Evolutionary conservation across 1,284 basidiomycete genomes (phyloP).

Genomic region (Rhodotorula sp.): DNA sequence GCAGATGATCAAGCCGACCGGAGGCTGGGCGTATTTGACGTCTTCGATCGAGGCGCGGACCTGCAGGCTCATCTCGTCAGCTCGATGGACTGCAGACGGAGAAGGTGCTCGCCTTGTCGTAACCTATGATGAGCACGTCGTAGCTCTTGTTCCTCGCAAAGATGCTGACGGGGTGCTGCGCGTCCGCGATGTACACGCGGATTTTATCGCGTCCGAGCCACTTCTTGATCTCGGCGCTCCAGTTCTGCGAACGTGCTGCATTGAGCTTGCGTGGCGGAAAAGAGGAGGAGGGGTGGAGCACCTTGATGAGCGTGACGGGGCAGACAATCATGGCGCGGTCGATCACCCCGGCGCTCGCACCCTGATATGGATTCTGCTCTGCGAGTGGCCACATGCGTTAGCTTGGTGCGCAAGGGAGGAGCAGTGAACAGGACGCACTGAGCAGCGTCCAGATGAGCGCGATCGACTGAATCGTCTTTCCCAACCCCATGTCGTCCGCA

Average conservation of each 20-base stretch:
- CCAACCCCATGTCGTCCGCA: slow-evolving; percentile 96
- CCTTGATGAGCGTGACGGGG: slow-evolving; percentile 85
- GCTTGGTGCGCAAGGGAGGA: background rate
- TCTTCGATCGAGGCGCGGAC: slow-evolving; percentile 47
- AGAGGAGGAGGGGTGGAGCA: slow-evolving; percentile 46
- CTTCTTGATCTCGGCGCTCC: slow-evolving; percentile 93
- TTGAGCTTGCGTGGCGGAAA: no score
- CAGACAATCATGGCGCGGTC: slow-evolving; percentile 82
- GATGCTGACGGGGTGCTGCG: slow-evolving; percentile 67
- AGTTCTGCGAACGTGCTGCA: slow-evolving; percentile 65
- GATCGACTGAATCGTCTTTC: slow-evolving; percentile 87
- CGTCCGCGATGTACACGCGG: slow-evolving; percentile 77
- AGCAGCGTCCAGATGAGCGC: slow-evolving; percentile 83
- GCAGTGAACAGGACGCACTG: slow-evolving; percentile 58
- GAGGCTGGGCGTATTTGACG: slow-evolving; percentile 59
- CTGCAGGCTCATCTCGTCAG: background rate
- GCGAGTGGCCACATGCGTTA: background rate
- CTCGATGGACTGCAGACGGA: background rate
- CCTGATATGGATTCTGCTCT: slow-evolving; percentile 83
- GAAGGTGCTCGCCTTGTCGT: slow-evolving; percentile 62
- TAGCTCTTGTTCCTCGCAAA: slow-evolving; percentile 72
- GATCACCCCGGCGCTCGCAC: slow-evolving; percentile 55
- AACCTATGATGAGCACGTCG: slow-evolving; percentile 89
- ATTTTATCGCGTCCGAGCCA: slow-evolving; percentile 84
- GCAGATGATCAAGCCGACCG: slow-evolving; percentile 90